Base-by-base conservation (phyloP, 2,329 filamentous ascomycete species). In the Leptographium procerum region DNA sequence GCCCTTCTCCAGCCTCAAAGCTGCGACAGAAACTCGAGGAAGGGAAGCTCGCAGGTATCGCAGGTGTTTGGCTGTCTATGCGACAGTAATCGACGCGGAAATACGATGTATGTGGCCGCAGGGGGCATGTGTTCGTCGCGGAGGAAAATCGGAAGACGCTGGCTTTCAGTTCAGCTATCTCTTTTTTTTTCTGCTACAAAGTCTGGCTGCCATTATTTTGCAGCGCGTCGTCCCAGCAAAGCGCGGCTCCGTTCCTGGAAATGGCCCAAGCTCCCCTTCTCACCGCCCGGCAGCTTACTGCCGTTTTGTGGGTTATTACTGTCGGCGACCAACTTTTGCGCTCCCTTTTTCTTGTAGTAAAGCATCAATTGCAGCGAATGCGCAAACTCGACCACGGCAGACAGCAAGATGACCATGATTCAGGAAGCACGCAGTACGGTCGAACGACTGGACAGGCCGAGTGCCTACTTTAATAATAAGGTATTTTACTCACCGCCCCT, bases 381-480 rank as follows among this genome's bases (percentile, higher is more conserved):
- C 28, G 28, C 16, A 22, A 34, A n/a, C 50, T 13, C 26, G 6
- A 33, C n/a, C 29, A 22, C 40, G 40, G 16, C 19, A 43, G n/a
- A 16, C 16, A 43, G 40, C 40, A 8, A 43, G 40, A 53, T 53
- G 51, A n/a, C 29, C 24, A 57, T 52, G n/a, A 26, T 58, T 43
- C 40, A 51, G 11, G 53, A 59, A 22, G 13, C 74, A 62, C 76
- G 82, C 68, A 85, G 80, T 70, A 97, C 94, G 8, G 88, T 97
- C 62, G 92, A 97, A 55, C 82, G 94, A 61, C 83, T 99, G 63
- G 94, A 99, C 73, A 88, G 86, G 73, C 92, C 94, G 22, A 97
- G 92, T 71, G 91, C 92, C 66, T 99, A 99, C 76, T 96, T 91
- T 68, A 81, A 84, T 62, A 86, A 81, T 74, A 88, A 88, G 76